phyloP scores from a whole-genome alignment of 768 basidiomycete species.

The Dacryopinax primogenitus region DNA sequence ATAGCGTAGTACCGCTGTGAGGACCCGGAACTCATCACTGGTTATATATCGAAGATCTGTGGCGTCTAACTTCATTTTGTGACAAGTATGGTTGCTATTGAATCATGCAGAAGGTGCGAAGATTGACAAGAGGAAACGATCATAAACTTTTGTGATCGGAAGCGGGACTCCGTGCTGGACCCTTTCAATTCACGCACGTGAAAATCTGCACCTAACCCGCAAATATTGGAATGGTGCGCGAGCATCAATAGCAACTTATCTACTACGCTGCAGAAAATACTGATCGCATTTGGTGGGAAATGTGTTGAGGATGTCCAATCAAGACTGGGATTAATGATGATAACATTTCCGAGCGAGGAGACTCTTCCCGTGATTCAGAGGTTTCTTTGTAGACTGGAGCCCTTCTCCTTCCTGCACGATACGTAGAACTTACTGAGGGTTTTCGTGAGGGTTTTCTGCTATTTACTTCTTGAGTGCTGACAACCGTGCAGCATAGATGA shows the following conservation, averaged over 20 bases:
- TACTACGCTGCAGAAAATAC: no score
- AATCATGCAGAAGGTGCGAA: no score
- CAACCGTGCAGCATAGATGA: conserved; percentile 30
- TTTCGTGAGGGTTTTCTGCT: not conserved
- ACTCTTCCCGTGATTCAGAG: not conserved
- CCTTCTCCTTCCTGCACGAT: not conserved
- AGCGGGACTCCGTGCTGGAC: not conserved
- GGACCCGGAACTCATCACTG: conserved; percentile 85
- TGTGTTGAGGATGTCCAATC: not conserved
- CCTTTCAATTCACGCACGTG: no score
- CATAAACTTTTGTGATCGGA: not conserved
- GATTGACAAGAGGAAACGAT: not conserved
- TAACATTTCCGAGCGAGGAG: no score
- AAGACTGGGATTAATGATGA: not conserved
- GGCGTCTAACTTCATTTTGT: conserved; percentile 79
- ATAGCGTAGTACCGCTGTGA: conserved; percentile 59
- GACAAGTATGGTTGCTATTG: no score
- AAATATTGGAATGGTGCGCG: no score
- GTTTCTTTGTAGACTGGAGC: no score
- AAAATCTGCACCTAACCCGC: no score
- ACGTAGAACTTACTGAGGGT: not conserved
- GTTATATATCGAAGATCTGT: conserved; percentile 89
- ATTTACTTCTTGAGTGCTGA: conserved; percentile 19
- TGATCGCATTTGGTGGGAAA: no score
- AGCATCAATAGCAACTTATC: no score